A percentile compares a stretch with the other conserved stretches of the same genome.
Evolutionary conservation across 441 rosid species (phyloP).

Genomic region (Macaranga tanarius): DNA sequence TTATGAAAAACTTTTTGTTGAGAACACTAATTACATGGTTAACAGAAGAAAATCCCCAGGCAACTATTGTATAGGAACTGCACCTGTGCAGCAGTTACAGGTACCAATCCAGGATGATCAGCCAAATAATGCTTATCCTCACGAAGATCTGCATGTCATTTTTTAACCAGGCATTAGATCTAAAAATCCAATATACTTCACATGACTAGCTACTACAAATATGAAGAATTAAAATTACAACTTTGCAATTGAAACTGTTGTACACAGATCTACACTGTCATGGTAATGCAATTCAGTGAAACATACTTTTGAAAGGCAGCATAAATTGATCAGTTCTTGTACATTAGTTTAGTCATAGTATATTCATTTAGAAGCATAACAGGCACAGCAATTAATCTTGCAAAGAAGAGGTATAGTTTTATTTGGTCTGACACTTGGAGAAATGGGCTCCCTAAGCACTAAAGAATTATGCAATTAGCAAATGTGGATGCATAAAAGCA

Average conservation of each 20-base stretch:
- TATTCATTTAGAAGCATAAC: background rate
- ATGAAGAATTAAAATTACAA: background rate
- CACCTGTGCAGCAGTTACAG: constrained; percentile 95
- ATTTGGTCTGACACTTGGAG: background rate
- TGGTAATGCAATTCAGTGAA: background rate
- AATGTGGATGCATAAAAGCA: background rate
- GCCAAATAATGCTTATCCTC: constrained; percentile 94
- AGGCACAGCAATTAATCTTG: background rate
- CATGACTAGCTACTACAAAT: background rate
- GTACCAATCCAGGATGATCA: constrained; percentile 93
- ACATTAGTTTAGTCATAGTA: background rate
- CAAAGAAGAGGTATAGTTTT: background rate
- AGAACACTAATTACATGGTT: constrained; percentile 11
- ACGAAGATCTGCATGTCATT: constrained; percentile 73
- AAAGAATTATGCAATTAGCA: constrained; percentile 1
- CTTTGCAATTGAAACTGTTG: background rate
- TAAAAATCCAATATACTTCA: constrained; percentile 9
- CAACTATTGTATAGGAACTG: constrained; percentile 19
- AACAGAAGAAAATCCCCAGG: constrained; percentile 17
- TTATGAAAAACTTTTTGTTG: constrained; percentile 21
- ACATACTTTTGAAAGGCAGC: background rate
- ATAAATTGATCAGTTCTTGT: background rate
- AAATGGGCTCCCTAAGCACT: background rate
- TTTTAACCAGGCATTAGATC: constrained; percentile 24
- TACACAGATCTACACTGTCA: background rate